These are phyloP conservation scores for Anthracocystis walkeri DNA, from an alignment of 1,284 basidiomycete species.

Conservation along the genomic window DNA sequence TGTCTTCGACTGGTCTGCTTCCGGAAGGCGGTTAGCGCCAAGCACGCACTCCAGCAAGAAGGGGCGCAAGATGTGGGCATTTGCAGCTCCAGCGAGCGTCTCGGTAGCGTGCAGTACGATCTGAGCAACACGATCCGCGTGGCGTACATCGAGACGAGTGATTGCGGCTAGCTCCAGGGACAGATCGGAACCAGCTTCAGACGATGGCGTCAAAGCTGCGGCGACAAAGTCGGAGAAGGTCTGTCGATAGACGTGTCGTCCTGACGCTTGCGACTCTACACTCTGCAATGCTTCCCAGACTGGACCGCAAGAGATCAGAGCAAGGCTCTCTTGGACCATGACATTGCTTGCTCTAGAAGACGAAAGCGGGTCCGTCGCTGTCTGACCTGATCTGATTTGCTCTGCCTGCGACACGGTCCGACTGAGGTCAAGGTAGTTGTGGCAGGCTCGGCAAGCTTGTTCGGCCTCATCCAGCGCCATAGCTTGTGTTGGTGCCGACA, in stretches of 20 bases:
- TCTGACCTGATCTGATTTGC: neutral
- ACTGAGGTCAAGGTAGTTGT: conserved; percentile 22
- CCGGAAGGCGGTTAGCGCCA: conserved; percentile 23
- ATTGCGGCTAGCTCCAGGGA: conserved; percentile 25
- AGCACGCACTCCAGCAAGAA: conserved; percentile 30
- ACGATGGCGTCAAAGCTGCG: conserved; percentile 9
- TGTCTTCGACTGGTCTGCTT: neutral
- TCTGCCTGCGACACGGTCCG: conserved; percentile 11
- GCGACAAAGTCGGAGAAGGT: conserved; percentile 42
- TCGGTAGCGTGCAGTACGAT: conserved; percentile 13
- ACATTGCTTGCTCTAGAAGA: no score
- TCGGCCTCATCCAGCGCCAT: conserved; percentile 34
- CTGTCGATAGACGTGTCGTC: conserved; percentile 16
- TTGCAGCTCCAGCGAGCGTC: conserved; percentile 4
- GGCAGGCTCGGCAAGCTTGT: conserved; percentile 30
- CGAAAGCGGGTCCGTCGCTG: neutral
- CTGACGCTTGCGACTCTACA: conserved; percentile 25
- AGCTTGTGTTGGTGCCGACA: conserved; percentile 23
- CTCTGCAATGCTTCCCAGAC: conserved; percentile 32
- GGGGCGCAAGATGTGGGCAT: conserved; percentile 14
- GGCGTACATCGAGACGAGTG: conserved; percentile 29
- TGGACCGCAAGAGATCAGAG: conserved; percentile 21
- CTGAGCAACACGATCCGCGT: conserved; percentile 21
- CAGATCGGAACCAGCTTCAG: neutral
- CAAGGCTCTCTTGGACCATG: conserved; percentile 21